phyloP scores from a whole-genome alignment of 179 eudicot species.

The Monotropa hypopitys region DNA sequence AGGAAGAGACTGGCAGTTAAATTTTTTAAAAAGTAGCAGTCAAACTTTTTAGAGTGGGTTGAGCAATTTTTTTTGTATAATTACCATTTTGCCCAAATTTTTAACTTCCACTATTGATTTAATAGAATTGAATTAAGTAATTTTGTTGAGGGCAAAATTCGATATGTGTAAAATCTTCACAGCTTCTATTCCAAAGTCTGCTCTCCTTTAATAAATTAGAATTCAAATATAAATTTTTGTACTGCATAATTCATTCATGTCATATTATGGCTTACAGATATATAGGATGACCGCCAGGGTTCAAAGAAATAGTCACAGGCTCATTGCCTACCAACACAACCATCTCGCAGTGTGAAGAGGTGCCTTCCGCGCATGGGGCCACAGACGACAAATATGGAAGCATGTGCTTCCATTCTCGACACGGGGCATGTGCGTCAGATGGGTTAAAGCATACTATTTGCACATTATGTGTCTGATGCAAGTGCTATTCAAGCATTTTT shows the following conservation, averaged over 20 bases:
- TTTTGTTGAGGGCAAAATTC: too few species aligned
- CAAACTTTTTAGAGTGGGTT: too few species aligned
- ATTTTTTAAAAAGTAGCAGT: too few species aligned
- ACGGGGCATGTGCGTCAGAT: not conserved
- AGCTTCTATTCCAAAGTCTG: too few species aligned
- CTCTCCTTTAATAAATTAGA: too few species aligned
- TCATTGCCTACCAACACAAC: not conserved
- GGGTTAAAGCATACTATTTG: not conserved
- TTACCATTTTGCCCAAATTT: too few species aligned
- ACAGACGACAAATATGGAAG: not conserved
- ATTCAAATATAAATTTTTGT: not conserved
- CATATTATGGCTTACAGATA: not conserved
- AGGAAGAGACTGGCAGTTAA: too few species aligned
- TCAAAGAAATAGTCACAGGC: not conserved
- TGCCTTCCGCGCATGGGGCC: not conserved
- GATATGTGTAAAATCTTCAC: too few species aligned
- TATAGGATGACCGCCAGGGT: not conserved
- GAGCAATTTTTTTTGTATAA: too few species aligned
- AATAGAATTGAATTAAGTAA: too few species aligned
- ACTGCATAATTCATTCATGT: not conserved
- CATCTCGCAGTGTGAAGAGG: not conserved
- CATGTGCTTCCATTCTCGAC: not conserved
- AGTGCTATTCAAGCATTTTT: not conserved
- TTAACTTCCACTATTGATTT: too few species aligned
- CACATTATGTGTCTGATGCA: not conserved